phyloP scores from a whole-genome alignment of 805 yeast species.

The Zygoascus flipseniorum region DNA sequence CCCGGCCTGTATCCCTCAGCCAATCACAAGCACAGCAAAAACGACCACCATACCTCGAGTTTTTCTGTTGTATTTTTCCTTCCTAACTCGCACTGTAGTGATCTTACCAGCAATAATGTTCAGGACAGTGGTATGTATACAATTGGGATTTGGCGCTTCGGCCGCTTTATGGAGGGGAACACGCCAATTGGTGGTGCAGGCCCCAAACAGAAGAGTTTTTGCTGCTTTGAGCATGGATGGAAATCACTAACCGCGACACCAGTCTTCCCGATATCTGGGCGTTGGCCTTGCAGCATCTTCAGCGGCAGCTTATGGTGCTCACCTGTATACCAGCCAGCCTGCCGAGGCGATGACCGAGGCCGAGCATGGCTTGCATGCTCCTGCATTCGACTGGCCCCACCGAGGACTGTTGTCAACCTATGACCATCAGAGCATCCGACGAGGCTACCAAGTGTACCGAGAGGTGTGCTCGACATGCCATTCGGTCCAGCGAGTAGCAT shows the following conservation, averaged over 20 bases:
- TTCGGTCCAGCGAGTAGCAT: conserved; percentile 91
- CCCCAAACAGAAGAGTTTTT: no score
- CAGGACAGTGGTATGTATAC: conserved; percentile 3
- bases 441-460: conserved; percentile 98
- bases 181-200: no score
- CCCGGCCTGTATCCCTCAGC: neutral
- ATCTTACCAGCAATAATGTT: neutral
- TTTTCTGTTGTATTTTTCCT: neutral
- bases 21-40: neutral
- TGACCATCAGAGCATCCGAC: conserved; percentile 92
- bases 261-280: neutral
- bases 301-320: conserved; percentile 70
- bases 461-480: conserved; percentile 99
- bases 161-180: no score
- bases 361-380: conserved; percentile 97
- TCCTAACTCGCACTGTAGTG: neutral
- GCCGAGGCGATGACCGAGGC: conserved; percentile 98
- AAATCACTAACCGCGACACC: neutral
- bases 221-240: no score
- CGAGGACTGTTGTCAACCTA: conserved; percentile 77
- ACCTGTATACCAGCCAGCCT: conserved; percentile 66
- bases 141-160: neutral
- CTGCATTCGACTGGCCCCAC: conserved; percentile 89
- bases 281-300: conserved; percentile 50
- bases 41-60: neutral